phyloP scores from a whole-genome alignment of 2,329 filamentous ascomycete genomes.

The Colletotrichum simmondsii region DNA sequence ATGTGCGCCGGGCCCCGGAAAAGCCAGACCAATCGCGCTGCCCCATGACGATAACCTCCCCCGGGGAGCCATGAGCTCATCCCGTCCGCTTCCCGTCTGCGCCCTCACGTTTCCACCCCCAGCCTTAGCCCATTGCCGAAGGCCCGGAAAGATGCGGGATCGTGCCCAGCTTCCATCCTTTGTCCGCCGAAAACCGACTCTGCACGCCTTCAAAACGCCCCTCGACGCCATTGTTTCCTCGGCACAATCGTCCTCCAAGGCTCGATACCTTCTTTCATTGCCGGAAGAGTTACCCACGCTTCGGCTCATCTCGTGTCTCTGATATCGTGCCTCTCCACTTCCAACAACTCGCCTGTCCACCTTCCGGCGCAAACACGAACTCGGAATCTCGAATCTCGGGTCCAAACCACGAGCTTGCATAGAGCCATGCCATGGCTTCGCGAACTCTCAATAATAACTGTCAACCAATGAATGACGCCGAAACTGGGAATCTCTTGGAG shows the following conservation, averaged over 20 bases:
- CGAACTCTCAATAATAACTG: background rate
- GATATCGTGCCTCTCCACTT: conserved; percentile 26
- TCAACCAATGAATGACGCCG: background rate
- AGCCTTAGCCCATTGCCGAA: conserved; percentile 31
- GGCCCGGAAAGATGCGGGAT: conserved; percentile 33
- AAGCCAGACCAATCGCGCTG: conserved; percentile 27
- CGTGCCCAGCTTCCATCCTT: conserved; percentile 12
- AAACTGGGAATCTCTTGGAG: background rate
- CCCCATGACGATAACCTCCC: conserved; percentile 23
- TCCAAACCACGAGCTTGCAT: conserved; percentile 28
- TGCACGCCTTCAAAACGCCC: background rate
- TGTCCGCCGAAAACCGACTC: conserved; percentile 26
- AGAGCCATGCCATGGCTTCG: conserved; percentile 10
- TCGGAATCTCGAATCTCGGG: conserved; percentile 8
- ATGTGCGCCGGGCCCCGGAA: conserved; percentile 27
- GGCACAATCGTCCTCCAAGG: conserved; percentile 1
- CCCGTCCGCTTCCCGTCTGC: conserved; percentile 7
- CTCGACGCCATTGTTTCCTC: conserved; percentile 14
- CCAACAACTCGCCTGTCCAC: background rate
- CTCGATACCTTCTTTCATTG: conserved; percentile 13
- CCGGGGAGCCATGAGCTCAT: conserved; percentile 12
- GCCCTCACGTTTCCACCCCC: background rate
- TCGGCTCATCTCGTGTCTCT: conserved; percentile 30
- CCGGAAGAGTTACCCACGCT: conserved; percentile 10
- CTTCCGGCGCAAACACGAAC: background rate